These are phyloP conservation scores for Chlamydomonas sp. DNA, from an alignment of 139 green algal genomes.

Conservation along the genomic window DNA sequence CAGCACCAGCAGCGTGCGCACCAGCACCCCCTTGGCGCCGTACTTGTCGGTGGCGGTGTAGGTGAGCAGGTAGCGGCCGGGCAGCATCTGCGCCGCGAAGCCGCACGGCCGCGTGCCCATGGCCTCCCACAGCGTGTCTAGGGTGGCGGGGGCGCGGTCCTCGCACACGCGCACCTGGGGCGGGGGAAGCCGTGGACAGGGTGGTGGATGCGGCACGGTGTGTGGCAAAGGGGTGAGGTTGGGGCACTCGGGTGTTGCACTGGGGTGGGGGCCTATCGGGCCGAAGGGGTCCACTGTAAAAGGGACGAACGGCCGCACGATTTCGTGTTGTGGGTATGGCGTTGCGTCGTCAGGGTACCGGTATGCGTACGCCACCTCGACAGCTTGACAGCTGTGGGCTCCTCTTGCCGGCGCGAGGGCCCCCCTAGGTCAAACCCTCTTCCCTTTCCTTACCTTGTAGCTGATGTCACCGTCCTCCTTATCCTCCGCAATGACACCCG, in stretches of 20 bases:
- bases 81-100: neutral
- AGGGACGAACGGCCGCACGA: no score
- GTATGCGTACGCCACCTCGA: no score
- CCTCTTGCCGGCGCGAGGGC: no score
- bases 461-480: slow-evolving; percentile 43
- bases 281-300: no score
- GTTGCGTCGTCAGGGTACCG: no score
- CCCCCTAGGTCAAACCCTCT: neutral
- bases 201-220: neutral
- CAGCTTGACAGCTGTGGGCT: no score
- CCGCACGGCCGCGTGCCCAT: slow-evolving; percentile 27
- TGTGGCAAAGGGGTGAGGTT: neutral
- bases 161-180: slow-evolving; percentile 10
- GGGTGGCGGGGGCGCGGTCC: neutral
- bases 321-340: no score
- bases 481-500: slow-evolving; percentile 24
- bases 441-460: slow-evolving; percentile 17
- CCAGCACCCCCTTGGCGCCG: neutral
- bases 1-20: slow-evolving; percentile 18
- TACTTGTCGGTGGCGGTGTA: slow-evolving; percentile 25
- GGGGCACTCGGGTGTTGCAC: no score
- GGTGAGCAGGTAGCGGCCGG: slow-evolving; percentile 15
- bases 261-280: no score
- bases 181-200: neutral
- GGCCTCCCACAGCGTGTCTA: slow-evolving; percentile 12